These are phyloP conservation scores for Penicillium sp. DNA, from an alignment of 2,329 filamentous ascomycete species.

Conservation along the genomic window DNA sequence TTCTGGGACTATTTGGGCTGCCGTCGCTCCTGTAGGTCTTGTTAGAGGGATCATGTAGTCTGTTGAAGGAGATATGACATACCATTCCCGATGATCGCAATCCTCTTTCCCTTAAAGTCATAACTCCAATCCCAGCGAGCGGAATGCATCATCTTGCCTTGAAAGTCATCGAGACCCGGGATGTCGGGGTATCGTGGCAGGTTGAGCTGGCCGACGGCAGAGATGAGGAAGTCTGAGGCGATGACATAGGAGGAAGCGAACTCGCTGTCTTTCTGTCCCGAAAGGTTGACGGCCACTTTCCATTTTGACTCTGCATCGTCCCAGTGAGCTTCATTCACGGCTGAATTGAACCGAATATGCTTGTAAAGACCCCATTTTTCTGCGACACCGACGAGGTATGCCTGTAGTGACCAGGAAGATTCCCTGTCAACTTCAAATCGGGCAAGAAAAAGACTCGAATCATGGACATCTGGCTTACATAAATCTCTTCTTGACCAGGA, in stretches of 20 bases:
- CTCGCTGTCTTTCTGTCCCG: conserved; percentile 58
- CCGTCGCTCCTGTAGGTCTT: conserved; percentile 52
- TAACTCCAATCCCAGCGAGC: conserved; percentile 64
- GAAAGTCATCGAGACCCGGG: conserved; percentile 50
- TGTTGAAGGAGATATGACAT: conserved; percentile 1
- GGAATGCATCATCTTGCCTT: conserved; percentile 59
- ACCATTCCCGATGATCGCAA: conserved; percentile 64
- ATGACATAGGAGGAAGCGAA: conserved; percentile 56
- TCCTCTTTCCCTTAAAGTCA: conserved; percentile 55
- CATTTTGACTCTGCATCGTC: conserved; percentile 56
- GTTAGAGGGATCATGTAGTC: not conserved
- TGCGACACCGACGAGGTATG: conserved; percentile 57
- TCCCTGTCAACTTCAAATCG: not conserved
- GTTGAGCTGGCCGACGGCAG: conserved; percentile 62
- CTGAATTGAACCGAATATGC: conserved; percentile 61
- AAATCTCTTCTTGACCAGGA: conserved; percentile 62
- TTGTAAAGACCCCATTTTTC: conserved; percentile 58
- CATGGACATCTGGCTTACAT: conserved; percentile 36
- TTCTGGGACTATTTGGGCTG: conserved; percentile 61
- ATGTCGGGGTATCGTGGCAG: conserved; percentile 54
- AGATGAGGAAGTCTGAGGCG: conserved; percentile 58
- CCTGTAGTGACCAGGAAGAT: conserved; percentile 25
- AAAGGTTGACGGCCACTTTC: conserved; percentile 52
- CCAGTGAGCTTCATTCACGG: conserved; percentile 57
- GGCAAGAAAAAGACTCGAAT: not conserved